A percentile compares a stretch with the other conserved stretches of the same genome.
Evolutionary conservation across 2,329 filamentous ascomycete genomes (phyloP).

Genomic region (Ophiostoma piceae): DNA sequence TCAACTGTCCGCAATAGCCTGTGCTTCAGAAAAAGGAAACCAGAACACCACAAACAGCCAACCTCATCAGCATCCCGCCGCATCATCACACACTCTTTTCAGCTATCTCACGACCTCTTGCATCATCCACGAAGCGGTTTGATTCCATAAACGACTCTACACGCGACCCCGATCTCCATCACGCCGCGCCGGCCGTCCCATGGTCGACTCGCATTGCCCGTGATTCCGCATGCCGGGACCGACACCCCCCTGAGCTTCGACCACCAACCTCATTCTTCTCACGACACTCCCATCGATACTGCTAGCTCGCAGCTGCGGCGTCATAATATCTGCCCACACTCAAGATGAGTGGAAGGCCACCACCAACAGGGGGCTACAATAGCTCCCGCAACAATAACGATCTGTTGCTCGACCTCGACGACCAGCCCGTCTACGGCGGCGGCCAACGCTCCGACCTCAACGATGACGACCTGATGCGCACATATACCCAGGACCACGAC

Average conservation of each 20-base stretch:
- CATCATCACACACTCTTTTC: slow-evolving; percentile 16
- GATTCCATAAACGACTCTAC: background rate
- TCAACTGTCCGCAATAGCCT: slow-evolving; percentile 11
- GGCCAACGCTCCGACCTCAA: slow-evolving; percentile 64
- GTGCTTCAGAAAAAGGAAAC: slow-evolving; percentile 10
- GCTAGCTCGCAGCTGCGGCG: background rate
- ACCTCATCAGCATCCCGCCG: slow-evolving; percentile 16
- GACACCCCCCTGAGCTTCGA: slow-evolving; percentile 29
- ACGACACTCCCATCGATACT: slow-evolving; percentile 29
- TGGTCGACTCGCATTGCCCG: slow-evolving; percentile 23
- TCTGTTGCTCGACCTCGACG: slow-evolving; percentile 68
- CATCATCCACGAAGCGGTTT: background rate
- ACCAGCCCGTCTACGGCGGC: slow-evolving; percentile 64
- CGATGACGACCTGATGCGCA: slow-evolving; percentile 73
- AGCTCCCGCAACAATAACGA: slow-evolving; percentile 51
- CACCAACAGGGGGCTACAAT: slow-evolving; percentile 45
- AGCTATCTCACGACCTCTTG: slow-evolving; percentile 10
- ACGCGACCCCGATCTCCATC: background rate
- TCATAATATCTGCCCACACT: background rate
- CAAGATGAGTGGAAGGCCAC: slow-evolving; percentile 55
- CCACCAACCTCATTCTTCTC: slow-evolving; percentile 18
- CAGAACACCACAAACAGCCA: slow-evolving; percentile 17
- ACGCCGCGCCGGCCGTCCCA: slow-evolving; percentile 18
- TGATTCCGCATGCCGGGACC: slow-evolving; percentile 34
- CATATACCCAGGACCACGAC: slow-evolving; percentile 62